phyloP scores from a whole-genome alignment of 1,284 basidiomycete genomes.

The Apiotrichum gamsii region DNA sequence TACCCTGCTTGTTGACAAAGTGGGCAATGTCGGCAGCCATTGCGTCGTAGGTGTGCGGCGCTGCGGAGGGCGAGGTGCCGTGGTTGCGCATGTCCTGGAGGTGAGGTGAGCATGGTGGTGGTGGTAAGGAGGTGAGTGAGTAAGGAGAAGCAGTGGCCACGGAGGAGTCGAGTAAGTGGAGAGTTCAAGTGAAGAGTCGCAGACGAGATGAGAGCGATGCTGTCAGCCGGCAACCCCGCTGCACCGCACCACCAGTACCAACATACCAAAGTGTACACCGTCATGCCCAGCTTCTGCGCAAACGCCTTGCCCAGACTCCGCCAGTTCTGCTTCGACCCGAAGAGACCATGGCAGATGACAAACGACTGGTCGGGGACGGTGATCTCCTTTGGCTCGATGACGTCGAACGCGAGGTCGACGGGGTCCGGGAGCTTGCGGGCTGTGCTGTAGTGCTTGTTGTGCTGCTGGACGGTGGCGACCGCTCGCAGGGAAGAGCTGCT shows the following conservation, averaged over 20 bases:
- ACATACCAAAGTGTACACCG: slow-evolving; percentile 52
- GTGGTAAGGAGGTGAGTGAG: no score
- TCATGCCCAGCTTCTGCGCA: slow-evolving; percentile 48
- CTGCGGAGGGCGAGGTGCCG: slow-evolving; percentile 51
- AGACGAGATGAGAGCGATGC: background rate
- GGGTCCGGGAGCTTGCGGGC: slow-evolving; percentile 6
- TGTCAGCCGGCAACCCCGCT: background rate
- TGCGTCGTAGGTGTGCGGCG: slow-evolving; percentile 49
- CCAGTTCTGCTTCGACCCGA: slow-evolving; percentile 57
- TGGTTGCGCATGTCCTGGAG: slow-evolving; percentile 54
- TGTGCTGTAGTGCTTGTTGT: no score
- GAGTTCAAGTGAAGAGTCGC: no score
- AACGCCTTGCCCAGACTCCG: slow-evolving; percentile 51
- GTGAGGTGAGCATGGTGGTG: no score
- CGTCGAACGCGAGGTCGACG: slow-evolving; percentile 41
- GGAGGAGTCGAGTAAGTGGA: no score
- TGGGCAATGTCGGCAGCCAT: slow-evolving; percentile 48
- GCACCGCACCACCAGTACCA: slow-evolving; percentile 4
- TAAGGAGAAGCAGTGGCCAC: no score
- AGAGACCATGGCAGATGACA: slow-evolving; percentile 52
- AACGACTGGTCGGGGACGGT: slow-evolving; percentile 36
- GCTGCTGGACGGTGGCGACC: no score
- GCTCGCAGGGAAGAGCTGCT: no score
- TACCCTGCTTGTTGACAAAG: slow-evolving; percentile 47
- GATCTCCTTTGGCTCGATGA: slow-evolving; percentile 21